These are phyloP conservation scores for Juglanconis oblonga DNA, from an alignment of 2,329 filamentous ascomycete species.

Conservation along the genomic window DNA sequence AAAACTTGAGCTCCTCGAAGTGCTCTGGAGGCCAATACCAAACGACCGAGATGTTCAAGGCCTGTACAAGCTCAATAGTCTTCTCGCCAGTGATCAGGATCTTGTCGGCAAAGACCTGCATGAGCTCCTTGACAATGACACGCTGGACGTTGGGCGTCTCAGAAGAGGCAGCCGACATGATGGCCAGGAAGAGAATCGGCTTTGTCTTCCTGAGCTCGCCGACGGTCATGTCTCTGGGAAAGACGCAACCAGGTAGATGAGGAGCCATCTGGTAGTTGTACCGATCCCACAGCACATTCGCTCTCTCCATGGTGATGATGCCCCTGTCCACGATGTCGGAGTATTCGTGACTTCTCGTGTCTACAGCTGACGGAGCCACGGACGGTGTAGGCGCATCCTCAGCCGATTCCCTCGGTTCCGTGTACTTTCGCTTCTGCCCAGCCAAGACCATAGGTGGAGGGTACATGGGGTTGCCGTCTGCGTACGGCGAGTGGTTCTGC, in stretches of 20 bases:
- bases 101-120: constrained; percentile 70
- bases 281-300: constrained; percentile 52
- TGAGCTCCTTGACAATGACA: constrained; percentile 64
- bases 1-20: constrained; percentile 85
- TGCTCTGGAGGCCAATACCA: constrained; percentile 85
- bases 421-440: constrained; percentile 40
- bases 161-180: constrained; percentile 64
- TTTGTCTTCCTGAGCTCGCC: constrained; percentile 55
- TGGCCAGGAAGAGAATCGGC: constrained; percentile 67
- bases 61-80: constrained; percentile 78
- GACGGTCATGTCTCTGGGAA: constrained; percentile 51
- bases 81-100: constrained; percentile 76
- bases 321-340: constrained; percentile 58
- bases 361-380: constrained; percentile 18
- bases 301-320: constrained; percentile 53
- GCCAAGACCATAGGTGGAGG: constrained; percentile 27
- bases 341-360: constrained; percentile 26
- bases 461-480: constrained; percentile 12
- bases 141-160: constrained; percentile 56
- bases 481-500: constrained; percentile 15
- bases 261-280: constrained; percentile 59
- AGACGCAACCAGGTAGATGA: constrained; percentile 62
- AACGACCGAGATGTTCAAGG: constrained; percentile 69
- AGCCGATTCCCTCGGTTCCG: constrained; percentile 24
- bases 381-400: constrained; percentile 5